phyloP scores from a whole-genome alignment of 2,329 filamentous ascomycete species.

The Plectosphaerella plurivora region DNA sequence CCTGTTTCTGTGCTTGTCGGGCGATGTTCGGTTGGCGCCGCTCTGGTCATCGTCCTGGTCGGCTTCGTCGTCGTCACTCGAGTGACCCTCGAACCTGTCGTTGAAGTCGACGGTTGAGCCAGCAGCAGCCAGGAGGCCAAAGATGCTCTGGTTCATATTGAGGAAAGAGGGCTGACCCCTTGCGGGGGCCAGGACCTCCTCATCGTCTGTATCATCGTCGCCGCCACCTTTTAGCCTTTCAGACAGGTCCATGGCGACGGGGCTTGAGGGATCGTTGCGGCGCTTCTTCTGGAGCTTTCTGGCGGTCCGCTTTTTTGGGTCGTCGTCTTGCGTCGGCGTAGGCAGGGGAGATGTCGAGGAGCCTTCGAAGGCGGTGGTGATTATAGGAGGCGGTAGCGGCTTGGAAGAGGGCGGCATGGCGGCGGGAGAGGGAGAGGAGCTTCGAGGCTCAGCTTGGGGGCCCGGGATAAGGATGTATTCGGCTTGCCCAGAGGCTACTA shows the following conservation, averaged over 20 bases:
- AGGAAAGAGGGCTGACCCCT: constrained; percentile 47
- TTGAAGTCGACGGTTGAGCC: constrained; percentile 80
- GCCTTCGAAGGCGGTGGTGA: constrained; percentile 21
- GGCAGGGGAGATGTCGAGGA: no score
- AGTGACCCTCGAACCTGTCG: constrained; percentile 71
- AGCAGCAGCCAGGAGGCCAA: constrained; percentile 85
- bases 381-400: constrained; percentile 11
- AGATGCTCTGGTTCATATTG: constrained; percentile 92
- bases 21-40: background rate
- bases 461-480: background rate
- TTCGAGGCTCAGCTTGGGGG: background rate
- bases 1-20: background rate
- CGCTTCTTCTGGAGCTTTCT: constrained; percentile 47
- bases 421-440: background rate
- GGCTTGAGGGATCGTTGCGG: constrained; percentile 29
- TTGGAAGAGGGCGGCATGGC: constrained; percentile 1
- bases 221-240: constrained; percentile 48
- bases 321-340: constrained; percentile 18
- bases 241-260: constrained; percentile 43
- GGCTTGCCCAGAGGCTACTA: no score
- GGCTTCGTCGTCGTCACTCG: constrained; percentile 77
- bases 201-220: constrained; percentile 33
- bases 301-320: constrained; percentile 30
- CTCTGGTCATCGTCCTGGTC: constrained; percentile 27
- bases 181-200: constrained; percentile 40